Percentiles rank a stretch among this genome's conserved stretches.
phyloP scores from a whole-genome alignment of 768 basidiomycete genomes.

The Termitomyces sp. region DNA sequence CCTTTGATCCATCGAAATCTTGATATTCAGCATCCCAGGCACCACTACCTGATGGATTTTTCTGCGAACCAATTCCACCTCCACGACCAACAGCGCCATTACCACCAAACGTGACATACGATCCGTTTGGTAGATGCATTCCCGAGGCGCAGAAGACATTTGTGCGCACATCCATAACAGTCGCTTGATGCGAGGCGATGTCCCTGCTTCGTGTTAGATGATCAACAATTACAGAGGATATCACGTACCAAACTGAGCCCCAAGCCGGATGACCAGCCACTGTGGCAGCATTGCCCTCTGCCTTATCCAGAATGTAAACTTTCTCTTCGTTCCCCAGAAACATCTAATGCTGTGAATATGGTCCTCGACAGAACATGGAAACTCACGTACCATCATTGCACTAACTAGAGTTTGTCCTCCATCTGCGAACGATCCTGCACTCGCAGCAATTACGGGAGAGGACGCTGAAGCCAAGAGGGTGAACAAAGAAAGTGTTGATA shows the following conservation, averaged over 20 bases:
- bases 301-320: slow-evolving; percentile 92
- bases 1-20: slow-evolving; percentile 78
- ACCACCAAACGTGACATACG: slow-evolving; percentile 70
- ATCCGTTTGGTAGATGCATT: slow-evolving; percentile 77
- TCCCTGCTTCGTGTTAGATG: slow-evolving; percentile 37
- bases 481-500: slow-evolving; percentile 2
- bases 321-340: slow-evolving; percentile 75
- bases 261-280: slow-evolving; percentile 71
- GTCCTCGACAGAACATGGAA: neutral
- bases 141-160: slow-evolving; percentile 83
- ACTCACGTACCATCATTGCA: slow-evolving; percentile 43
- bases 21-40: slow-evolving; percentile 63
- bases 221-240: neutral
- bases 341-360: slow-evolving; percentile 38
- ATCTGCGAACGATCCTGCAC: slow-evolving; percentile 38
- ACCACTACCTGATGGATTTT: slow-evolving; percentile 39
- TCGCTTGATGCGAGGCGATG: slow-evolving; percentile 49
- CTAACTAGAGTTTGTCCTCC: slow-evolving; percentile 42
- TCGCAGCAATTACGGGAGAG: slow-evolving; percentile 26
- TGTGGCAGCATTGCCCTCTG: slow-evolving; percentile 64
- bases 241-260: slow-evolving; percentile 58
- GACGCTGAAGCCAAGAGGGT: slow-evolving; percentile 32
- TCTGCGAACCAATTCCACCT: slow-evolving; percentile 50
- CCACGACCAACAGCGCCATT: slow-evolving; percentile 69
- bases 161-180: slow-evolving; percentile 65